Percentiles rank a stretch among this genome's conserved stretches.
Evolutionary conservation across 225 moss, liverwort and hornwort genomes (phyloP).

Genomic region (Climacium dendroides): DNA sequence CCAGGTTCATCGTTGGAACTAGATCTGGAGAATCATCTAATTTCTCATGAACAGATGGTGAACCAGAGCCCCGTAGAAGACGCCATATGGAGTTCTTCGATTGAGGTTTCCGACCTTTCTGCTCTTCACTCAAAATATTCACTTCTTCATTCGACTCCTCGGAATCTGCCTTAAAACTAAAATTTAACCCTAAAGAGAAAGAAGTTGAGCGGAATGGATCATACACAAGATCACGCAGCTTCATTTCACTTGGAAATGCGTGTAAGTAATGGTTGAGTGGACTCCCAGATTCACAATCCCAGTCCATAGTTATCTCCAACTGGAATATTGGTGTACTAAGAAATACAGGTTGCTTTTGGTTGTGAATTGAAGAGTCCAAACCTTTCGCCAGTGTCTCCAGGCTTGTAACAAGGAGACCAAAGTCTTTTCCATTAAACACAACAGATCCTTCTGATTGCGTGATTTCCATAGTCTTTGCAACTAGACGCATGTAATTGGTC

Average conservation of each 20-base stretch:
- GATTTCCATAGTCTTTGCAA: conserved; percentile 57
- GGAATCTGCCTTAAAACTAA: conserved; percentile 59
- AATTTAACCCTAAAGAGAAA: conserved; percentile 70
- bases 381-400: conserved; percentile 38
- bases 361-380: conserved; percentile 35
- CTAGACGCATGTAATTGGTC: conserved; percentile 61
- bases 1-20: conserved; percentile 71
- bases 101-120: conserved; percentile 11
- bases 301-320: conserved; percentile 80
- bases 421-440: conserved; percentile 64
- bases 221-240: conserved; percentile 57
- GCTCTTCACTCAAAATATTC: conserved; percentile 3
- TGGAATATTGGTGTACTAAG: conserved; percentile 77
- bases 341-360: conserved; percentile 54
- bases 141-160: conserved; percentile 28
- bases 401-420: conserved; percentile 43
- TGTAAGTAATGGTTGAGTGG: conserved; percentile 90
- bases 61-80: conserved; percentile 32
- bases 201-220: conserved; percentile 89
- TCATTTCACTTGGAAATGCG: conserved; percentile 66
- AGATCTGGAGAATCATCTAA: conserved; percentile 32
- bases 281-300: conserved; percentile 89
- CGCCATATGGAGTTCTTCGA: conserved; percentile 33
- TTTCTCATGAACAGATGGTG: conserved; percentile 44
- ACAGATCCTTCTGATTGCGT: conserved; percentile 84